Evolutionary conservation across 2,329 filamentous ascomycete species (phyloP).

Genomic region (Aotearoamyces nothofagi): DNA sequence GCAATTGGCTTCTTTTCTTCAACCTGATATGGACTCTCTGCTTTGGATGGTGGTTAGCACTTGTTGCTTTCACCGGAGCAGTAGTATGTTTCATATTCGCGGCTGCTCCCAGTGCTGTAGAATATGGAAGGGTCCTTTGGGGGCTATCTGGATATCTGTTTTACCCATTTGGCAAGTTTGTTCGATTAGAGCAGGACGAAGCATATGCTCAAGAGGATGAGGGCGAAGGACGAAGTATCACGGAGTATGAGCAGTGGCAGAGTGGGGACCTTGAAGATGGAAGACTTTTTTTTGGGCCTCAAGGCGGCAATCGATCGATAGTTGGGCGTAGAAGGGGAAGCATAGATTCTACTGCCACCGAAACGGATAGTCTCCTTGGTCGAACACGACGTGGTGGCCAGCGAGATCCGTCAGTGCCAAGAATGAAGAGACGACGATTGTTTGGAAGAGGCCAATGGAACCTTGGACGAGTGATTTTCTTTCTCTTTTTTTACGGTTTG

Average conservation of each 20-base stretch:
- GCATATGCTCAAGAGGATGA: conserved; percentile 89
- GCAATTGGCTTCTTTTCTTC: conserved; percentile 69
- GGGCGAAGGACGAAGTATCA: conserved; percentile 91
- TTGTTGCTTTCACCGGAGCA: conserved; percentile 60
- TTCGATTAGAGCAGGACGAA: conserved; percentile 85
- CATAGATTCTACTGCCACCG: conserved; percentile 68
- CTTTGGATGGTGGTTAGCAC: conserved; percentile 93
- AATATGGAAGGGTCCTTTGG: conserved; percentile 75
- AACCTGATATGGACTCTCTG: conserved; percentile 81
- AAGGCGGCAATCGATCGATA: conserved; percentile 52
- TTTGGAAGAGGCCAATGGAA: conserved; percentile 97
- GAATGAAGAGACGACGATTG: conserved; percentile 65
- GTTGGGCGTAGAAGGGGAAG: conserved; percentile 78
- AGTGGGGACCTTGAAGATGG: conserved; percentile 93
- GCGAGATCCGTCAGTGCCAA: conserved; percentile 24
- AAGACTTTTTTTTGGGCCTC: conserved; percentile 84
- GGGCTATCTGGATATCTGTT: conserved; percentile 77
- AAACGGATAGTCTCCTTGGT: conserved; percentile 81
- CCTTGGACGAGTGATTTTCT: conserved; percentile 86
- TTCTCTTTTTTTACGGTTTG: conserved; percentile 87
- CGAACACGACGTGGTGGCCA: conserved; percentile 36
- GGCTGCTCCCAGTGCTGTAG: conserved; percentile 63
- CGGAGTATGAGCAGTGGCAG: conserved; percentile 98
- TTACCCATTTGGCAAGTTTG: conserved; percentile 94
- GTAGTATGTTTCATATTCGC: conserved; percentile 66